phyloP scores from a whole-genome alignment of 495 filamentous ascomycete genomes.

The Aspergillus sclerotiicarbonarius region DNA sequence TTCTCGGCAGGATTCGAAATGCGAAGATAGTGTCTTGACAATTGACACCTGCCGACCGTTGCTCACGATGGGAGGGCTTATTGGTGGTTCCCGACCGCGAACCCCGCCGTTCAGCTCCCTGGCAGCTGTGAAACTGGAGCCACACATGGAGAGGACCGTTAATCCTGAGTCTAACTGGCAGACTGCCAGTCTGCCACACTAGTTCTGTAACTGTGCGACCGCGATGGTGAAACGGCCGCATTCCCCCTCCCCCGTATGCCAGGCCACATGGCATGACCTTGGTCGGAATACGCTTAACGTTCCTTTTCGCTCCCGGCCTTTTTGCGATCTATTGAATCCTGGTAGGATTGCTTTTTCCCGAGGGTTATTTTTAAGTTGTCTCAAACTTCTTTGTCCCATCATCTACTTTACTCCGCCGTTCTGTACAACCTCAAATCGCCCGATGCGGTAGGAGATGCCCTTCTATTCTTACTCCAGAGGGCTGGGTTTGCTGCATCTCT shows the following conservation, averaged over 20 bases:
- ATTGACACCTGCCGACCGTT: not conserved
- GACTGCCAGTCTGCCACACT: too few species aligned
- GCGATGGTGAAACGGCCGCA: not conserved
- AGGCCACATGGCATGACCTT: constrained; percentile 16
- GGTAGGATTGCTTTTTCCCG: not conserved
- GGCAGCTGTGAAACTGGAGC: not conserved
- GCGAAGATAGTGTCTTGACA: not conserved
- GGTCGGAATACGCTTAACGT: constrained; percentile 9
- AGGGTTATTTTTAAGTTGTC: constrained; percentile 2
- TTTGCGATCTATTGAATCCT: not conserved
- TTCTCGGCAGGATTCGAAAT: not conserved
- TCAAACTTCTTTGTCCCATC: not conserved
- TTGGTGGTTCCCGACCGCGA: not conserved
- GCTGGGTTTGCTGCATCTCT: not conserved
- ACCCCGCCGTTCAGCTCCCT: constrained; percentile 4
- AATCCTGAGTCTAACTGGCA: too few species aligned
- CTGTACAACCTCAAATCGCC: not conserved
- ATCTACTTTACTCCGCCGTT: not conserved
- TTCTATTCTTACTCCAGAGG: not conserved
- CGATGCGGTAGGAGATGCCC: not conserved
- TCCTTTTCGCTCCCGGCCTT: constrained; percentile 3
- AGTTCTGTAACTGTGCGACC: not conserved
- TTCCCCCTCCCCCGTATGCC: not conserved
- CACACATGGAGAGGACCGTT: not conserved
- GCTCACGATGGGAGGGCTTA: not conserved